These are phyloP conservation scores for Aegilops speltoides DNA, from an alignment of 176 grass and related monocot genomes.

Conservation along the genomic window DNA sequence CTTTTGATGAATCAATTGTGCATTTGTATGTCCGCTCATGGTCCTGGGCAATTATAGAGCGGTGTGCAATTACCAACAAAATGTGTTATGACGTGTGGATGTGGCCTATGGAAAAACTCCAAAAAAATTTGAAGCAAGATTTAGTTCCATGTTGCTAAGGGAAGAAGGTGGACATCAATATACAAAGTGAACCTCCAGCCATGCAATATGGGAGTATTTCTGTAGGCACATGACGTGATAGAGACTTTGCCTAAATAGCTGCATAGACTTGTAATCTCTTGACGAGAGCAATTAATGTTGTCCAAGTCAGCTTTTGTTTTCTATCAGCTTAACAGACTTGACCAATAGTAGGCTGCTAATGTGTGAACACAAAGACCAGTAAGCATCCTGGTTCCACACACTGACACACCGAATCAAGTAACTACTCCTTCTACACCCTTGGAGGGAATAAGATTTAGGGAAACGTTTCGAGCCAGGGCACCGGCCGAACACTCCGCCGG, in stretches of 20 bases:
- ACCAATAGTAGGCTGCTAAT: background rate
- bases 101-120: background rate
- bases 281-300: background rate
- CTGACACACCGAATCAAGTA: background rate
- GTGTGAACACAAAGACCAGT: background rate
- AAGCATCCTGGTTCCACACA: background rate
- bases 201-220: too few relatives aligned
- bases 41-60: background rate
- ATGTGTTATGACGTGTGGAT: background rate
- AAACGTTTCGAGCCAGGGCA: too few relatives aligned
- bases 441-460: background rate
- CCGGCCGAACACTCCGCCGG: too few relatives aligned
- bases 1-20: too few relatives aligned
- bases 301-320: background rate
- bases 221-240: too few relatives aligned
- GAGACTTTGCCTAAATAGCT: too few relatives aligned
- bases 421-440: background rate
- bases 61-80: background rate
- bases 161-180: background rate
- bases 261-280: background rate
- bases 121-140: background rate
- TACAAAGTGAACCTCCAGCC: background rate
- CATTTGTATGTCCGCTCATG: too few relatives aligned
- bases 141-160: background rate
- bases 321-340: background rate